Percentiles rank a stretch among this genome's conserved stretches.
phyloP scores from a whole-genome alignment of 345 rosid genomes.

The Camelina sativa region DNA sequence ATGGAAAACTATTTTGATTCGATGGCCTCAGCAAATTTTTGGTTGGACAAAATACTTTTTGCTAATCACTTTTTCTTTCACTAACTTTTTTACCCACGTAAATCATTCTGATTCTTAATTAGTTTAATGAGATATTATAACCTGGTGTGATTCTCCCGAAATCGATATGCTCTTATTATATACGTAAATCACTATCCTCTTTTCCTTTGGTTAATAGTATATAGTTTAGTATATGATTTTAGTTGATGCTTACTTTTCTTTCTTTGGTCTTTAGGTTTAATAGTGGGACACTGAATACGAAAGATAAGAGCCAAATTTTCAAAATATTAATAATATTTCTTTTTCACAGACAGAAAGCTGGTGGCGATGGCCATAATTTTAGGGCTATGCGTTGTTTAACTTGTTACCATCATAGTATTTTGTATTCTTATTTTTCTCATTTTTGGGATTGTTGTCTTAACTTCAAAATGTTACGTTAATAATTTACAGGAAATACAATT shows the following conservation, averaged over 20 bases:
- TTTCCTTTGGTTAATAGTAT: conserved; percentile 26
- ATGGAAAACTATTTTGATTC: conserved; percentile 20
- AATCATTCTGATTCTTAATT: conserved; percentile 34
- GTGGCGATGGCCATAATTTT: conserved; percentile 38
- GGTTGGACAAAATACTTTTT: conserved; percentile 29
- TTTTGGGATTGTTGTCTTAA: neutral
- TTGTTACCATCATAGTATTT: neutral
- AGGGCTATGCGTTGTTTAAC: conserved; percentile 35
- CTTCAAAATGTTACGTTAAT: conserved; percentile 19
- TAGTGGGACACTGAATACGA: conserved; percentile 41
- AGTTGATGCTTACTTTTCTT: conserved; percentile 41
- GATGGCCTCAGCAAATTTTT: conserved; percentile 36
- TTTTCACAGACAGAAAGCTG: conserved; percentile 32
- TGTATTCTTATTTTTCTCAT: neutral
- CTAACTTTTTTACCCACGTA: conserved; percentile 41
- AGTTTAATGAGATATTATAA: conserved; percentile 31
- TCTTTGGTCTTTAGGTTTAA: conserved; percentile 41
- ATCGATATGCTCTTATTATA: neutral
- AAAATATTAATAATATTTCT: conserved; percentile 21
- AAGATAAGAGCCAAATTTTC: conserved; percentile 40
- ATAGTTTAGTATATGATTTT: conserved; percentile 7
- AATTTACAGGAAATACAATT: conserved; percentile 1
- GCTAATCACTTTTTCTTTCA: conserved; percentile 27
- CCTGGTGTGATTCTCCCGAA: conserved; percentile 34
- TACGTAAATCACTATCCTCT: conserved; percentile 29